phyloP scores from a whole-genome alignment of 2,329 filamentous ascomycete genomes.

The Xylaria sp. region DNA sequence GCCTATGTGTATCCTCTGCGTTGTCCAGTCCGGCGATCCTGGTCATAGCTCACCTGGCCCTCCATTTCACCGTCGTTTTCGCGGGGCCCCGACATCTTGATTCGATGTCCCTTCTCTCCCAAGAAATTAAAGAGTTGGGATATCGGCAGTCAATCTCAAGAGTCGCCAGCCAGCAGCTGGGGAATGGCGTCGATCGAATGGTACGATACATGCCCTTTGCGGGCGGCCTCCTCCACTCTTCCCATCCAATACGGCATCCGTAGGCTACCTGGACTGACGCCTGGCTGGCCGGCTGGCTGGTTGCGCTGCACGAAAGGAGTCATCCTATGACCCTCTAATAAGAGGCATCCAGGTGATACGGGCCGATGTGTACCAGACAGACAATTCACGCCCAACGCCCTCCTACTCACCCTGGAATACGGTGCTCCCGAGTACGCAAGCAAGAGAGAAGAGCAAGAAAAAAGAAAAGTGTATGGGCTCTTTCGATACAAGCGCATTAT shows the following conservation, averaged over 20 bases:
- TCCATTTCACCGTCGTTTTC: slow-evolving; percentile 21
- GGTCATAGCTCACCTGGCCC: slow-evolving; percentile 26
- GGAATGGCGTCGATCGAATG: slow-evolving; percentile 16
- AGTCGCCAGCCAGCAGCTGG: slow-evolving; percentile 20
- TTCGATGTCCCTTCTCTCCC: slow-evolving; percentile 28
- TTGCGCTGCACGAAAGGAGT: slow-evolving; percentile 15
- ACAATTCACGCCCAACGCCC: not conserved
- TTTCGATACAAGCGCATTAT: not conserved
- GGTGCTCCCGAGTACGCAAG: not conserved
- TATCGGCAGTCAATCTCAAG: slow-evolving; percentile 26
- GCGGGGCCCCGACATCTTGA: slow-evolving; percentile 25
- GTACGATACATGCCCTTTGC: not conserved
- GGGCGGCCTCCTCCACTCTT: slow-evolving; percentile 14
- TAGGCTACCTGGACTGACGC: slow-evolving; percentile 8
- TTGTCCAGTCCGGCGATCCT: slow-evolving; percentile 26
- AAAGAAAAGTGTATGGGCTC: not conserved
- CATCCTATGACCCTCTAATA: slow-evolving; percentile 13
- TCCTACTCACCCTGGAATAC: not conserved
- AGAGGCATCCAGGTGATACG: slow-evolving; percentile 14
- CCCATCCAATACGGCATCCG: slow-evolving; percentile 16
- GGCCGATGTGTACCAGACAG: slow-evolving; percentile 11
- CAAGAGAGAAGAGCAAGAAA: no score
- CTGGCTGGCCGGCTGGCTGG: slow-evolving; percentile 8
- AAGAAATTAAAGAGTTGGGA: slow-evolving; percentile 19
- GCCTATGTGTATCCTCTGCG: slow-evolving; percentile 15